Conservation (phyloP, 2,329 filamentous ascomycete species). For the Trichoderma semiorbis region DNA sequence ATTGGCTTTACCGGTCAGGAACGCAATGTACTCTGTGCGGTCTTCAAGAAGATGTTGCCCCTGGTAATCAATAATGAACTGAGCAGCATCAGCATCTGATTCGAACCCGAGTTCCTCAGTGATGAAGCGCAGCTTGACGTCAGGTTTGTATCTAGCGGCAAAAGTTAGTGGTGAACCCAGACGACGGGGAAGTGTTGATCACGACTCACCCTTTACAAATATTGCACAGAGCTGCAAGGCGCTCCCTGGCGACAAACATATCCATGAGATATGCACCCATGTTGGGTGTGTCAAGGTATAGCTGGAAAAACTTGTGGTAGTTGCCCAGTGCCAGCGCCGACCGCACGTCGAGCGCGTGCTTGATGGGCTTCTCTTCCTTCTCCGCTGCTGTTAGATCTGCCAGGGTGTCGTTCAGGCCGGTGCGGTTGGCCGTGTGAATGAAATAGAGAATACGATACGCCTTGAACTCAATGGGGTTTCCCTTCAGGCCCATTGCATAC, state of each 20-base stretch:
- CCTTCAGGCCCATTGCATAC: constrained; percentile 82
- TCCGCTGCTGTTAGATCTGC: constrained; percentile 98
- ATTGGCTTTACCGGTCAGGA: constrained; percentile 71
- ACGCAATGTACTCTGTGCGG: constrained; percentile 67
- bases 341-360: constrained; percentile 87
- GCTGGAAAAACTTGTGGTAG: constrained; percentile 96
- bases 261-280: constrained; percentile 99
- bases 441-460: constrained; percentile 99
- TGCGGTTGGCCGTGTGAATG: constrained; percentile 97
- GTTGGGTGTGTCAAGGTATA: constrained; percentile 90
- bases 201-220: constrained; percentile 88
- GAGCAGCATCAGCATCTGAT: constrained; percentile 82
- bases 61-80: constrained; percentile 81
- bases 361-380: constrained; percentile 78
- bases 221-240: constrained; percentile 81
- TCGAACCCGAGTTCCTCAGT: constrained; percentile 96
- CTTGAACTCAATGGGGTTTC: constrained; percentile 93
- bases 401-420: constrained; percentile 95
- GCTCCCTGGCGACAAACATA: constrained; percentile 95
- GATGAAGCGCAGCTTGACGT: constrained; percentile 84
- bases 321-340: constrained; percentile 90
- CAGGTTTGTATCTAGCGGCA: constrained; percentile 75
- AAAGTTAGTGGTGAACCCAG: constrained; percentile 41
- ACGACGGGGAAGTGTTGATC: neutral
- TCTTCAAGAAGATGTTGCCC: constrained; percentile 75